Evolutionary conservation across 1,139 yeast genomes (phyloP), one percentile per base, ranked within the genome.

Genomic region (Geotrichum carabidarum): DNA sequence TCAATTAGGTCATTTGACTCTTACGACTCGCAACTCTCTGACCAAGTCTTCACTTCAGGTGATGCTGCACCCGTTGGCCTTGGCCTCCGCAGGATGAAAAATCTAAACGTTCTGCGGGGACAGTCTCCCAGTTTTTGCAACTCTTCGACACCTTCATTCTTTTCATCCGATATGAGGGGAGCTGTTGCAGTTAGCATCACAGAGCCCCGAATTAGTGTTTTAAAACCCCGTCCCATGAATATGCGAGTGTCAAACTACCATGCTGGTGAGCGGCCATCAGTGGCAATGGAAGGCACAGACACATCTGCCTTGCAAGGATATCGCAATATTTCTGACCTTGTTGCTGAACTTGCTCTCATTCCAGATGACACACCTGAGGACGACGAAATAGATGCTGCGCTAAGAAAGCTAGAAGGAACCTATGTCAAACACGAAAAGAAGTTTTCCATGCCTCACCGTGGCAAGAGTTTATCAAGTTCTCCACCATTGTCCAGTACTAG

Each of bases 371-470:
- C 84, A 0, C 74, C 79, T 47, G 80, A 77, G 41, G 83, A 80
- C 32, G 83, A 83, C 66, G 96, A 96, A 0, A 75, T 90, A n/a
- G 79, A 78, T 55, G 80, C 82, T 53, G 93, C 97, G 0, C 74
- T 90, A 58, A 75, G 77, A 66, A 88, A 86, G 67, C 73, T 90
- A 34, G 95, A 87, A 68, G 97, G 96, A 0, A 80, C 77, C 42
- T 77, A 59, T 44, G 55, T 51, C 12, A 62, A 60, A 52, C 53
- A 51, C 42, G 50, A 51, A 37, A 37, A 17, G 40, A 9, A 6
- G 4, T 37, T n/a, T n/a, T n/a, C n/a, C n/a, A n/a, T n/a, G n/a
- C n/a, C n/a, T 37, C 40, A 12, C 8, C 15, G 6, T 6, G 15
- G 2, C 15, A 14, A 11, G 15, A 14, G 15, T 17, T n/a, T n/a